Conservation (phyloP, 768 basidiomycete species). For the Leccinum subgranulosum region DNA sequence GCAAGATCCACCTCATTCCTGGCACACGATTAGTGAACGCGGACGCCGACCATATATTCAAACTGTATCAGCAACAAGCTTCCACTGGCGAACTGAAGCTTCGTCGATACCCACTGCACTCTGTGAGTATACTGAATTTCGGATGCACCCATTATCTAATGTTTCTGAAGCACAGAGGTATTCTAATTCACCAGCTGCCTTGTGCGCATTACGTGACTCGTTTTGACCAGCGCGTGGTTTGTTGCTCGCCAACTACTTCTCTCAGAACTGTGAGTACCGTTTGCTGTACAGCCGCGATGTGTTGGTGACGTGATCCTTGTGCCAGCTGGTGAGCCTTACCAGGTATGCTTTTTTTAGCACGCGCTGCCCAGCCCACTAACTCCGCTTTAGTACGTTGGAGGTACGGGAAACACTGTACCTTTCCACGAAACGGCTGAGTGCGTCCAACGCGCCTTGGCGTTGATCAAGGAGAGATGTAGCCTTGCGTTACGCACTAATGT, state of each 20-base stretch:
- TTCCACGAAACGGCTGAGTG: conserved; percentile 57
- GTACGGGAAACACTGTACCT: conserved; percentile 68
- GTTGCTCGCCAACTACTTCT: conserved; percentile 78
- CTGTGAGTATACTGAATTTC: conserved; percentile 36
- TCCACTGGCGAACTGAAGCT: conserved; percentile 53
- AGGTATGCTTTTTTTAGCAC: conserved; percentile 39
- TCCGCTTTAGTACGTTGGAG: conserved; percentile 64
- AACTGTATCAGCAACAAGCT: conserved; percentile 66
- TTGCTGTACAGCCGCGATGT: neutral
- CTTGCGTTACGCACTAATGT: conserved; percentile 40
- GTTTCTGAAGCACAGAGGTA: conserved; percentile 65
- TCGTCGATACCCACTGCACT: conserved; percentile 68
- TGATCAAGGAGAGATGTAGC: conserved; percentile 56
- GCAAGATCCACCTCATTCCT: conserved; percentile 57
- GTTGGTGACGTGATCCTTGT: neutral
- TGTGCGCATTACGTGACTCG: conserved; percentile 2
- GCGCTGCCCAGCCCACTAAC: conserved; percentile 7
- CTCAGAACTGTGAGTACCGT: conserved; percentile 66
- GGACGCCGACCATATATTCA: conserved; percentile 55
- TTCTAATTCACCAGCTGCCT: neutral
- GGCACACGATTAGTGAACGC: conserved; percentile 36
- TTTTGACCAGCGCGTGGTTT: conserved; percentile 56
- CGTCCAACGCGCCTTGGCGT: conserved; percentile 51
- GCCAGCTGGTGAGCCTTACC: conserved; percentile 79
- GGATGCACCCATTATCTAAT: conserved; percentile 8